These are phyloP conservation scores for Talaromyces borbonicus DNA, from an alignment of 495 filamentous ascomycete genomes.

Conservation along the genomic window DNA sequence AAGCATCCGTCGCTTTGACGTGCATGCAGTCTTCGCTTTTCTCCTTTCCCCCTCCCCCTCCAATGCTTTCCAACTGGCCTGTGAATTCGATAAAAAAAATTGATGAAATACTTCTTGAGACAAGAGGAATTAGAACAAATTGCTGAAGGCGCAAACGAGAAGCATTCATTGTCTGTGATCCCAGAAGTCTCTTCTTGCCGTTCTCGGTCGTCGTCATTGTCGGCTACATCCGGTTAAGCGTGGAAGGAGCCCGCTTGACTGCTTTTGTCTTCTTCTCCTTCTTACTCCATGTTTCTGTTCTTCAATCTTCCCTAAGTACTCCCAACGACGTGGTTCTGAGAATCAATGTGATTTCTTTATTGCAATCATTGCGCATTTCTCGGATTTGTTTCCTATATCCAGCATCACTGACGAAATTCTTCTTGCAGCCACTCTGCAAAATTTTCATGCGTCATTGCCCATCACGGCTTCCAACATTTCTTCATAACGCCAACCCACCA, in stretches of 20 bases:
- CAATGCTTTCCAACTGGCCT: too few species aligned
- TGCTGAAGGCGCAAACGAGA: neutral
- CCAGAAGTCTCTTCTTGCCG: neutral
- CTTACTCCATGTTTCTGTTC: neutral
- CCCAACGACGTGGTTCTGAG: neutral
- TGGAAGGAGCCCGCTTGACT: constrained; percentile 4
- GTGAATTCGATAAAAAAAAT: neutral
- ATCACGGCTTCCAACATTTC: constrained; percentile 6
- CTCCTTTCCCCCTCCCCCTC: too few species aligned
- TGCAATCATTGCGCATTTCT: too few species aligned
- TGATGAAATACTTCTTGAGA: too few species aligned
- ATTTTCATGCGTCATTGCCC: constrained; percentile 1
- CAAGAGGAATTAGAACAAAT: too few species aligned
- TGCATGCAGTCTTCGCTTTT: neutral
- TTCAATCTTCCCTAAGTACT: neutral
- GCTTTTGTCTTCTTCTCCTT: neutral
- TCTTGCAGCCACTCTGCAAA: neutral
- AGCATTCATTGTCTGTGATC: neutral
- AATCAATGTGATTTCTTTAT: neutral
- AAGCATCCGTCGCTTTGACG: constrained; percentile 1
- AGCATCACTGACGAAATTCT: neutral
- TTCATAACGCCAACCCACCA: constrained; percentile 14
- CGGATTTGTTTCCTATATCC: too few species aligned
- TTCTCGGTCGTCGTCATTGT: constrained; percentile 3
- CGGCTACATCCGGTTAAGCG: constrained; percentile 8